Evolutionary conservation across 495 filamentous ascomycete species (phyloP), one percentile per base, ranked within the genome.

Genomic region (Polyplosphaeria fusca): DNA sequence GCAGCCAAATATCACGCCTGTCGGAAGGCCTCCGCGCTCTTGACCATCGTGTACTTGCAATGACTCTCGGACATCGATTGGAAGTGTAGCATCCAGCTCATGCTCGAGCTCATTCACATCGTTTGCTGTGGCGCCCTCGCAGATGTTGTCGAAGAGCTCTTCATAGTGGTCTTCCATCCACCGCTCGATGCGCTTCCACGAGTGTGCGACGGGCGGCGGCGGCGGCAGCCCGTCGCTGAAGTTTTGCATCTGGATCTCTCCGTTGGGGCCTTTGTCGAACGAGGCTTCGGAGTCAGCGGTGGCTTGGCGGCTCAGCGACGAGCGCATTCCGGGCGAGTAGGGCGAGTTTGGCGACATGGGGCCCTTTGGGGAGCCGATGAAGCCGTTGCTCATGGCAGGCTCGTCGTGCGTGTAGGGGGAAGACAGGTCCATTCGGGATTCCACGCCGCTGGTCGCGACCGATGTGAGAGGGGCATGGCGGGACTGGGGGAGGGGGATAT

Each of bases 81-180:
- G 93, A 37, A 99, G 80, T 41, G 89, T 93, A 73, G 90, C 94
- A 69, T 99, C 93, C 27, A 99, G 75, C 69, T 92, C 88, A 71
- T 97, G 89, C 73, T 99, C 93, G 47, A 99, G 74, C 68, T 99
- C 93, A 68, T 95, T 97, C 65, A 97, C 79, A 68, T 99, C 93
- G 70, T 99, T 99, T 48, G 84, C 76, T 1, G 93, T 96, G 70
- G 85, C 88, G 16, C 88, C 89, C 70, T 94, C 91, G 61, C 90
- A 86, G 14, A 97, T 79, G 67, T 97, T 89, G 70, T 99, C 93
- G 63, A 80, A 88, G 23, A 99, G 80, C 72, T 99, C 93, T 46
- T 89, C 86, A 65, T 96, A 99, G 68, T 96, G 89, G 60, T 90
- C 86, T 63, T 97, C 94, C 48, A 87, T 79, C 94, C 94, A 99